Base-by-base conservation (phyloP, 352 stramenopile genomes). In the Pythium chondricola region DNA sequence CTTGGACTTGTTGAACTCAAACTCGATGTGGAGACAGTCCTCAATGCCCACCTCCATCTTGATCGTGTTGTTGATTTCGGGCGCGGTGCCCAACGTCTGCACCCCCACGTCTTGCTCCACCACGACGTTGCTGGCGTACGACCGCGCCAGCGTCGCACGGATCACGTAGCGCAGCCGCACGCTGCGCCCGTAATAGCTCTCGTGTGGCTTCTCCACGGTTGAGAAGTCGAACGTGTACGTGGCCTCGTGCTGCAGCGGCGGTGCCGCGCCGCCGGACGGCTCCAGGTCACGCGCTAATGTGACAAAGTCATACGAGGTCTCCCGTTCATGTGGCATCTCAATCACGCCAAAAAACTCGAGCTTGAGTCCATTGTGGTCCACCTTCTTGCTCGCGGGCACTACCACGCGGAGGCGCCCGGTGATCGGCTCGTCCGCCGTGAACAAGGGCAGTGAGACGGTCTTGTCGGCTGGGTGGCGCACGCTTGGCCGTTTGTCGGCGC, bases 41-140 rank as follows among this genome's bases (percentile, higher is more conserved):
- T 99, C 96, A 63, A 99, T 99, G 16, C 97, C 97, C 25, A 97
- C 89, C 54, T 98, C 96, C 94, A 98, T 98, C 71, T 98, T 98
- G 50, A 98, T 98, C 13, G 87, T 76, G 56, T 93, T 85, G 65
- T 96, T 93, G 47, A 95, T 61, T 29, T 78, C 69, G 8, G 93
- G 92, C 46, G 71, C 56, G 0, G 49, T 40, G 9, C 51, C 62
- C 2, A 89, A 46, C 11, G 63, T 59, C 60, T 98, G 93, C 21
- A 99, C 80, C 65, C 89, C 86, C 25, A 99, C 60, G 49, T 98
- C 95, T 53, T 97, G 88, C 65, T 98, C 96, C 29, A 91, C 71
- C 3, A 85, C 83, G 4, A 98, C 60, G 47, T 84, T 95, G 37
- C 76, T 89, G 22, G 94, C 71, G 68, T 97, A 98, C 46, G 85